Conservation (phyloP, 2,329 filamentous ascomycete genomes). For the Fusarium sambucinum region DNA sequence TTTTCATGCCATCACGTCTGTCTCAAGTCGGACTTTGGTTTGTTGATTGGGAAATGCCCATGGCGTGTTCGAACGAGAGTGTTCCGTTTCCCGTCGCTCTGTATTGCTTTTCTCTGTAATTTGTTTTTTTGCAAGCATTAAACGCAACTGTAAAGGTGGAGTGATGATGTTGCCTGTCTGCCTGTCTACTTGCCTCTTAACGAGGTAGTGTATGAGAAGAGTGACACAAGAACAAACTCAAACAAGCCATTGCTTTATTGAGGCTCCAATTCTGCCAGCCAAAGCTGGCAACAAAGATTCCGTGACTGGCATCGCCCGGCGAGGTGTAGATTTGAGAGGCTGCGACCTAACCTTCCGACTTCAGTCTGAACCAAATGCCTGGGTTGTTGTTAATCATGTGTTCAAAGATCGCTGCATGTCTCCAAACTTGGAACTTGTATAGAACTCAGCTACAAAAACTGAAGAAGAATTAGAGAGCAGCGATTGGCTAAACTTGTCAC, state of each 20-base stretch:
- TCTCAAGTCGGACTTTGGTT: constrained; percentile 8
- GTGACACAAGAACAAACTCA: constrained; percentile 16
- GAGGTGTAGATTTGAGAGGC: constrained; percentile 19
- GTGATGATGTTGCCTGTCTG: not conserved
- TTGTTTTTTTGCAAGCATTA: not conserved
- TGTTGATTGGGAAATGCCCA: constrained; percentile 7
- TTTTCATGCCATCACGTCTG: constrained; percentile 28
- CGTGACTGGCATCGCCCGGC: constrained; percentile 34
- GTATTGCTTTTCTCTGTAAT: not conserved
- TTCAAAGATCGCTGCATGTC: constrained; percentile 43
- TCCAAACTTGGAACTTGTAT: constrained; percentile 46
- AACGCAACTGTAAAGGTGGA: not conserved
- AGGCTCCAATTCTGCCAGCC: constrained; percentile 30
- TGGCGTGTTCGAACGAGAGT: constrained; percentile 1
- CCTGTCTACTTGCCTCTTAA: not conserved
- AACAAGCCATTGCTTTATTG: constrained; percentile 20
- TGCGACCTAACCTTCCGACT: constrained; percentile 36
- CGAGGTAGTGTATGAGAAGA: not conserved
- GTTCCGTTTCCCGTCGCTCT: not conserved
- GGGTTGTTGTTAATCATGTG: constrained; percentile 53
- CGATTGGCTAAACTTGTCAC: constrained; percentile 32
- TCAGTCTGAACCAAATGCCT: constrained; percentile 42
- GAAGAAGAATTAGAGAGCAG: constrained; percentile 1
- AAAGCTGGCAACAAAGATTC: constrained; percentile 36
- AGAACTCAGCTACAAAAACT: constrained; percentile 35